Percentiles rank a stretch among this genome's conserved stretches.
Conservation (phyloP, 768 basidiomycete species). For the Mycena leptocephala region DNA sequence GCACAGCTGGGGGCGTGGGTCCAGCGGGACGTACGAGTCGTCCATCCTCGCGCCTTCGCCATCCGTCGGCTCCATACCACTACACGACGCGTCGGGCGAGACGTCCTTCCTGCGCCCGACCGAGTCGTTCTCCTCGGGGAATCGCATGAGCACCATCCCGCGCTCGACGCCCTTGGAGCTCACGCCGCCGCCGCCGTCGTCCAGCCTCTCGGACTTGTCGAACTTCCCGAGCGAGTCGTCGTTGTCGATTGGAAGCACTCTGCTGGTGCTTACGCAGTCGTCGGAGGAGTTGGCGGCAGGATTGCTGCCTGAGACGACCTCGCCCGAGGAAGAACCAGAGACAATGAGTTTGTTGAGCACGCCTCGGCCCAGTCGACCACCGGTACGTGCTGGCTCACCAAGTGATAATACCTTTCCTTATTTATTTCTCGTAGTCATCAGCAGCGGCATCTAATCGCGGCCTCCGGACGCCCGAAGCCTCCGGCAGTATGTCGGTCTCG, state of each 20-base stretch:
- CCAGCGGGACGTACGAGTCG: conserved; percentile 83
- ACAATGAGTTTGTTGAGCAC: too few relatives aligned
- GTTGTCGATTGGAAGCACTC: conserved; percentile 26
- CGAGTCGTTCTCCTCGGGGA: conserved; percentile 56
- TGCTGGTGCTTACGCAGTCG: conserved; percentile 26
- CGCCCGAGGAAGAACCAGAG: too few relatives aligned
- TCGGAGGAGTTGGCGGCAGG: too few relatives aligned
- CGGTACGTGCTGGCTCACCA: too few relatives aligned
- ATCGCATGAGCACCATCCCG: conserved; percentile 63
- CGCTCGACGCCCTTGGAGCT: conserved; percentile 52
- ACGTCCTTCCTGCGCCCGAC: conserved; percentile 83
- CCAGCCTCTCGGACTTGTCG: conserved; percentile 30
- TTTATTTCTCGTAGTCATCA: too few relatives aligned
- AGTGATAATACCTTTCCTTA: too few relatives aligned
- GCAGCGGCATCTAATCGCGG: too few relatives aligned
- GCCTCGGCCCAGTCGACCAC: too few relatives aligned
- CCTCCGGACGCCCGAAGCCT: too few relatives aligned
- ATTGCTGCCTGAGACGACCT: too few relatives aligned
- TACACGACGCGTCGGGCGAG: conserved; percentile 82
- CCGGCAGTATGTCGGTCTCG: too few relatives aligned
- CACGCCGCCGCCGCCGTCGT: conserved; percentile 32
- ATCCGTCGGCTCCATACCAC: conserved; percentile 64
- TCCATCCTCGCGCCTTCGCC: conserved; percentile 83
- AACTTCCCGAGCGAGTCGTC: conserved; percentile 19
- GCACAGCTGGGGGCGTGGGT: conserved; percentile 71